A percentile compares a stretch with the other conserved stretches of the same genome.
Conservation (phyloP, 257 asterid species). For the Vinca minor region DNA sequence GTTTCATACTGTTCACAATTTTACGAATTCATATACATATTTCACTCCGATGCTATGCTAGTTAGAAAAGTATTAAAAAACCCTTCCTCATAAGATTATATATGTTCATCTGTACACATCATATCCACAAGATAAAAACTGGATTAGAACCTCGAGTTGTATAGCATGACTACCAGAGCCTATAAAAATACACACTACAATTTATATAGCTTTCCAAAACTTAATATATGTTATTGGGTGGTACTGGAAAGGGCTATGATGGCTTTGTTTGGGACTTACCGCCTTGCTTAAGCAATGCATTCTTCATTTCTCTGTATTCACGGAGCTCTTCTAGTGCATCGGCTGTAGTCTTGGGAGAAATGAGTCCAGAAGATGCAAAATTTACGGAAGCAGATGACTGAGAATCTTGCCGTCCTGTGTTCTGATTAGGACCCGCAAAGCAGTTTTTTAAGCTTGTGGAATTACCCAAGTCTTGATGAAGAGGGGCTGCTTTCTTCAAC, state of each 20-base stretch:
- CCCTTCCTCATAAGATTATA: background rate
- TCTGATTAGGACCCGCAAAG: conserved; percentile 16
- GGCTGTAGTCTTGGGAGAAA: conserved; percentile 49
- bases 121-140: background rate
- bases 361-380: conserved; percentile 30
- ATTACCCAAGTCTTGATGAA: conserved; percentile 30
- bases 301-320: conserved; percentile 40
- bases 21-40: too few species aligned
- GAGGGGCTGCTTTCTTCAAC: conserved; percentile 79
- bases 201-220: background rate
- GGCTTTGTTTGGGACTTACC: conserved; percentile 1
- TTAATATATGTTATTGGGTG: background rate
- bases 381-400: conserved; percentile 21
- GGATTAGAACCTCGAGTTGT: background rate
- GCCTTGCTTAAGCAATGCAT: conserved; percentile 37
- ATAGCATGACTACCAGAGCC: background rate
- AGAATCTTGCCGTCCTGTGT: conserved; percentile 13
- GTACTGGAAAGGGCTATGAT: background rate
- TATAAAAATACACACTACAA: background rate
- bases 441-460: conserved; percentile 18
- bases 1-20: background rate
- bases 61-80: background rate
- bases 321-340: conserved; percentile 76
- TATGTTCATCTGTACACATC: too few species aligned
- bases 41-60: background rate